Base-by-base conservation (phyloP, 352 stramenopile species). In the Globisporangium iwayamae region DNA sequence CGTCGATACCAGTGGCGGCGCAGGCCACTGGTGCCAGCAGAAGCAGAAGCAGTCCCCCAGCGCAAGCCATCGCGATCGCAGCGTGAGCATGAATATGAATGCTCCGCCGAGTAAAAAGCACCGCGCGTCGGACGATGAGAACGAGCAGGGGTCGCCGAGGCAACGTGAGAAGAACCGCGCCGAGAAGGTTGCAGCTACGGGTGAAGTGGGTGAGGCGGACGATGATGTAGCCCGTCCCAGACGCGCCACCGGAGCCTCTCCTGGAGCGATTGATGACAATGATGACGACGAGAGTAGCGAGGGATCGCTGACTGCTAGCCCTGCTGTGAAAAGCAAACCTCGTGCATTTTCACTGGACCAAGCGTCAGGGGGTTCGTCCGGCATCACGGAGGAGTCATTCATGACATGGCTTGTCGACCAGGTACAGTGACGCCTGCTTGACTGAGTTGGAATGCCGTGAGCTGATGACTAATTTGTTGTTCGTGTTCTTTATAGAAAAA, bases 21-120 rank as follows among this genome's bases (percentile, higher is more conserved):
- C 22, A 14, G 11, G 55, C 38, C n/a, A 53, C 7, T 52, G 56
- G 22, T 30, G 56, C 7, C 41, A 56, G 53, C 53, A 67, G 43
- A 36, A 67, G 43, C 55, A 56, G 45, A 52, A 48, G 6, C 56
- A 47, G 52, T 61, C 58, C 8, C 60, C 65, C 13, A 68, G 56
- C 25, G 50, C 58, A 7, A 62, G 66, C 20, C 77, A 76, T 50
- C 69, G 84, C 9, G 76, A 89, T 53, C 80, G 84, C 11, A 91
- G 82, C 41, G 73, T 89, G 6, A 93, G 84, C 50, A 88, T 91
- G 78, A 91, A 81, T 54, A 72, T 78, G 28, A 83, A 77, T 56
- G 65, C 80, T 45, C 85, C 85, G 16, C 85, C 85, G 7, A 76
- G 68, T 60, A 93, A 93, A 71, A 93, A 93, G 70, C 85, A 93